Evolutionary conservation across 805 yeast species (phyloP), one percentile per base, ranked within the genome.

Genomic region (Maudiozyma serrabonitensis): DNA sequence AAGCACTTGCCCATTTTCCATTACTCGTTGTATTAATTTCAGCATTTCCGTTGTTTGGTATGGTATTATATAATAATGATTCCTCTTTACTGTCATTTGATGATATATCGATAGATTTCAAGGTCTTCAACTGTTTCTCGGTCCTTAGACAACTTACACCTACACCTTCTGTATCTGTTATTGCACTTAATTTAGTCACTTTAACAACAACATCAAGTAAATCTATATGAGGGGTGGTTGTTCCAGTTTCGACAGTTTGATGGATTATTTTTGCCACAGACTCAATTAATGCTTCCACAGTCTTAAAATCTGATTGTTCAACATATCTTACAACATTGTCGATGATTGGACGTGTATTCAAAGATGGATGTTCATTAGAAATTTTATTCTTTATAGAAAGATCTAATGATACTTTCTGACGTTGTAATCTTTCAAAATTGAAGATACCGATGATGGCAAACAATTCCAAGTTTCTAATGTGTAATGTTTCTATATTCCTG

Each of bases 371-470:
- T 26, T 88, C 66, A 7, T 63, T 64, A 23, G 13, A 8, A 13
- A 2, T 21, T 19, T 21, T 13, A 13, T 16, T 13, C n/a, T 39
- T 16, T 2, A 39, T 19, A 1, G 38, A n/a, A 16, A 79, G 50
- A 56, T 84, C 84, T 28, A 85, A 54, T 2, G 73, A 67, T 7
- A 93, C 87, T 43, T 81, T 81, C 68, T 93, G 99, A 56, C 78
- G 81, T 59, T 84, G 82, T 21, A 82, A 66, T 51, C 99, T 73
- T 64, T 93, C 99, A 68, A 89, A 87, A 1, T 89, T 84, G 69
- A 89, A 91, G 7, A 93, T 93, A 4, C 99, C 99, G 56, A 93
- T 85, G n/a, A 90, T 72, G 0, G 96, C 83, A 46, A 82, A 72
- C 16, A 87, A 66, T 45, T 74, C 72, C 37, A 90, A 65, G 5